phyloP scores from a whole-genome alignment of 1,284 basidiomycete genomes.

The Trichosporon coremiiforme region DNA sequence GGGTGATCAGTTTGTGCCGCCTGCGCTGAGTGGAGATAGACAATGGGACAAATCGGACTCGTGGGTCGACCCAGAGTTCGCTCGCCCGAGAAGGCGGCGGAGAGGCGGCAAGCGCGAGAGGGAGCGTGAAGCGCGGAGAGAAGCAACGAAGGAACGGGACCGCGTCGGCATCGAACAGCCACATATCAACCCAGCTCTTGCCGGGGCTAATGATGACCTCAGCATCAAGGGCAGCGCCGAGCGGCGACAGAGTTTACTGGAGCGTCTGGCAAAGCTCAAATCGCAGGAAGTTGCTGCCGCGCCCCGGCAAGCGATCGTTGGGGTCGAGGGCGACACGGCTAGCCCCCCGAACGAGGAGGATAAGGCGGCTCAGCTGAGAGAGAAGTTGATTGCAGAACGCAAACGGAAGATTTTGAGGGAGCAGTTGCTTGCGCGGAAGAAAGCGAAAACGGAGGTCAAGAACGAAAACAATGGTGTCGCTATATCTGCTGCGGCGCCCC shows the following conservation, averaged over 20 bases:
- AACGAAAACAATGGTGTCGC: background rate
- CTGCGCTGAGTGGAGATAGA: constrained; percentile 31
- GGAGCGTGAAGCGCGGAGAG: constrained; percentile 20
- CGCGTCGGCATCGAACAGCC: constrained; percentile 11
- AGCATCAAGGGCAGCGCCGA: constrained; percentile 29
- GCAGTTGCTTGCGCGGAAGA: constrained; percentile 29
- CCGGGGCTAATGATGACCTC: constrained; percentile 16
- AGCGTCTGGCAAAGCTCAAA: constrained; percentile 28
- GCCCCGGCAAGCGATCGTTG: background rate
- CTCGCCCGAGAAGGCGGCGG: constrained; percentile 16
- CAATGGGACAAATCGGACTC: constrained; percentile 49
- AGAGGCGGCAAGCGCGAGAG: constrained; percentile 14
- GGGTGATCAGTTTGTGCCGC: constrained; percentile 18
- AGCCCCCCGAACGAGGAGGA: constrained; percentile 26
- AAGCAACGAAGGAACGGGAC: constrained; percentile 12
- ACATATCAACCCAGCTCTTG: background rate
- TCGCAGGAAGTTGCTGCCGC: background rate
- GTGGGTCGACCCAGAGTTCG: constrained; percentile 51
- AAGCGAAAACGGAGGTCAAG: constrained; percentile 22
- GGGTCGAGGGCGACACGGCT: constrained; percentile 18
- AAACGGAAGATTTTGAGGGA: constrained; percentile 30
- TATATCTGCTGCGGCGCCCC: background rate
- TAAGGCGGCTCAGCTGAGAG: constrained; percentile 41
- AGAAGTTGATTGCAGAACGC: constrained; percentile 42
- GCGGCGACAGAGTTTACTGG: constrained; percentile 29